phyloP scores from a whole-genome alignment of 306 rosid species.

The Fagus crenata region DNA sequence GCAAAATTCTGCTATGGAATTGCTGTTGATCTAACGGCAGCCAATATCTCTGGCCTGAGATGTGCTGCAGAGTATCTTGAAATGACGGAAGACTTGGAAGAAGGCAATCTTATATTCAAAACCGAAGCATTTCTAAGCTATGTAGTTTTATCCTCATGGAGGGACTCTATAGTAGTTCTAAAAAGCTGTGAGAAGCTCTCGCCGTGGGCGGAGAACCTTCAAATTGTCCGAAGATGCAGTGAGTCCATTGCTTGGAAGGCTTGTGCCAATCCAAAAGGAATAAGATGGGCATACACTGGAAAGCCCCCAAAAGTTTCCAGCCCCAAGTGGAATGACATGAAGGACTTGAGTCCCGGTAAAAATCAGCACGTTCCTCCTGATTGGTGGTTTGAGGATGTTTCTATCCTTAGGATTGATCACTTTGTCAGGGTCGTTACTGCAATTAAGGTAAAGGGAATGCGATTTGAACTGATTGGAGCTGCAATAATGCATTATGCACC shows the following conservation, averaged over 20 bases:
- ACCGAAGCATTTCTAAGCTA: slow-evolving; percentile 97
- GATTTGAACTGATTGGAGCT: slow-evolving; percentile 79
- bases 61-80: slow-evolving; percentile 94
- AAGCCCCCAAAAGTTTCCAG: slow-evolving; percentile 60
- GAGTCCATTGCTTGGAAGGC: slow-evolving; percentile 99
- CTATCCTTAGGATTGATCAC: slow-evolving; percentile 91
- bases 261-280: slow-evolving; percentile 96
- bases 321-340: slow-evolving; percentile 76
- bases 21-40: slow-evolving; percentile 91
- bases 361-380: slow-evolving; percentile 82
- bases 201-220: slow-evolving; percentile 95
- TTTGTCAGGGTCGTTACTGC: slow-evolving; percentile 93
- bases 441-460: slow-evolving; percentile 92
- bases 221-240: slow-evolving; percentile 87
- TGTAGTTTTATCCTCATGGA: slow-evolving; percentile 94
- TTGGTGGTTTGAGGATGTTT: slow-evolving; percentile 99
- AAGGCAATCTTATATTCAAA: slow-evolving; percentile 95
- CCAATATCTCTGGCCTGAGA: slow-evolving; percentile 90
- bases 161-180: slow-evolving; percentile 87
- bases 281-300: slow-evolving; percentile 90
- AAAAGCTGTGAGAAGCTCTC: slow-evolving; percentile 95
- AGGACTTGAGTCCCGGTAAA: slow-evolving; percentile 84
- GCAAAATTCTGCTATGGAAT: slow-evolving; percentile 93
- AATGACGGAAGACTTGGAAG: slow-evolving; percentile 97
- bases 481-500: slow-evolving; percentile 75